A percentile compares a stretch with the other conserved stretches of the same genome.
These are phyloP conservation scores for Paramecium pentaurelia DNA, from an alignment of 73 alveolate genomes.

Conservation along the genomic window DNA sequence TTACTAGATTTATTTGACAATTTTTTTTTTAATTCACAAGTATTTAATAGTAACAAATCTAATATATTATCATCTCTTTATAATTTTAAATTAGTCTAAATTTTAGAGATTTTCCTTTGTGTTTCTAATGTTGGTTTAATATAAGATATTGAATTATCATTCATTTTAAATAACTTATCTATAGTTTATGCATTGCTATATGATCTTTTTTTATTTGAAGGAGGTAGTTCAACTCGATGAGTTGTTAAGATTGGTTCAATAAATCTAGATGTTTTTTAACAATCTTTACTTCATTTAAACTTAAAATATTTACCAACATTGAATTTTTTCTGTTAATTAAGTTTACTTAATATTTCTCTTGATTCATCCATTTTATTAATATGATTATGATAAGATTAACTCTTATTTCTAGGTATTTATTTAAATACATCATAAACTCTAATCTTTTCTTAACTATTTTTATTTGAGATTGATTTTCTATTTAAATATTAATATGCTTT, in stretches of 20 bases:
- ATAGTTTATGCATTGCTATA: background rate
- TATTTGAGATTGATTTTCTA: conserved; percentile 9
- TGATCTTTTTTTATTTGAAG: conserved; percentile 20
- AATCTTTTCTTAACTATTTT: background rate
- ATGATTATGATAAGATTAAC: background rate
- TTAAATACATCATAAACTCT: conserved; percentile 18
- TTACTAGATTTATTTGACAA: background rate
- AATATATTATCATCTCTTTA: background rate
- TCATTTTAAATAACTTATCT: background rate
- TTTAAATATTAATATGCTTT: background rate
- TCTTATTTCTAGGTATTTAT: background rate
- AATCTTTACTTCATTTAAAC: conserved; percentile 14
- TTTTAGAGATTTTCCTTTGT: background rate
- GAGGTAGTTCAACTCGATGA: background rate
- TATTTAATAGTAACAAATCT: conserved; percentile 2
- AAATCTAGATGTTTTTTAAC: conserved; percentile 8
- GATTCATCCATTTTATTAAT: background rate
- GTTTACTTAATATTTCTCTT: background rate
- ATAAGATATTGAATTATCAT: conserved; percentile 28
- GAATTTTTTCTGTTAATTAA: background rate
- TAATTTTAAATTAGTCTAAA: background rate
- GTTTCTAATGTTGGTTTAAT: background rate
- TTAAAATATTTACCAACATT: background rate
- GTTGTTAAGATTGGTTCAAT: background rate
- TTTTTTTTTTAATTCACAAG: background rate